Percentiles rank a stretch among this genome's conserved stretches.
phyloP scores from a whole-genome alignment of 192 early-diverging fungal genomes.

The Pecoramyces ruminantium region DNA sequence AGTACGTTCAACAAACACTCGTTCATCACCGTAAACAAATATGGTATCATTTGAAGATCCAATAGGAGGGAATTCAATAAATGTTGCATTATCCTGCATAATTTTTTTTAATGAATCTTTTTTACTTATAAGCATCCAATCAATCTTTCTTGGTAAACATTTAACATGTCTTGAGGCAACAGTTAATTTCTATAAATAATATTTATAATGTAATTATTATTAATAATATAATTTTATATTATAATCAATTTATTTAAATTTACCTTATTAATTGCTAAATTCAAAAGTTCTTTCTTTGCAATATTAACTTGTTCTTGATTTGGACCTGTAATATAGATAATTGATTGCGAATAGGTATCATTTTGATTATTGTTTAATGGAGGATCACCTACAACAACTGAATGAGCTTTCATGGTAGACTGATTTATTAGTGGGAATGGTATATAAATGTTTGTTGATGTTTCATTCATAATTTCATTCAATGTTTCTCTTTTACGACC shows the following conservation, averaged over 20 bases:
- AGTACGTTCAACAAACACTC: constrained; percentile 53
- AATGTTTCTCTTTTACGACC: constrained; percentile 42
- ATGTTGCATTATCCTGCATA: constrained; percentile 60
- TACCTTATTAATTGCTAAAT: constrained; percentile 8
- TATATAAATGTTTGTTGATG: constrained; percentile 54
- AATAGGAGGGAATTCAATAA: constrained; percentile 41
- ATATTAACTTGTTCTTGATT: constrained; percentile 29
- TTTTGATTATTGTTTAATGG: constrained; percentile 14
- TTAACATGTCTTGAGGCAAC: constrained; percentile 19
- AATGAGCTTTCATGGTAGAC: constrained; percentile 8
- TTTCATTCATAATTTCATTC: constrained; percentile 49
- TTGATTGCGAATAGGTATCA: background rate
- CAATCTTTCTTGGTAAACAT: constrained; percentile 51
- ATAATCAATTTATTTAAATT: constrained; percentile 2
- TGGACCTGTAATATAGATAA: constrained; percentile 50
- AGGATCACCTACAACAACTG: constrained; percentile 2
- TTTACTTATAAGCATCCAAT: constrained; percentile 54
- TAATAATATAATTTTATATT: too few species aligned
- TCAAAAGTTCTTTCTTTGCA: constrained; percentile 16
- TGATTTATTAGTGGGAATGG: constrained; percentile 34
- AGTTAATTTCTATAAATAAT: constrained; percentile 1
- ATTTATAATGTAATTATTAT: constrained; percentile 1
- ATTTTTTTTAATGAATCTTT: constrained; percentile 44
- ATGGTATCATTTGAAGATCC: constrained; percentile 30
- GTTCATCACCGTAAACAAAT: constrained; percentile 43